Percentiles rank a stretch among this genome's conserved stretches.
Evolutionary conservation across 108 stramenopile species (phyloP).

Genomic region (Mayamaea pseudoterrestris): DNA sequence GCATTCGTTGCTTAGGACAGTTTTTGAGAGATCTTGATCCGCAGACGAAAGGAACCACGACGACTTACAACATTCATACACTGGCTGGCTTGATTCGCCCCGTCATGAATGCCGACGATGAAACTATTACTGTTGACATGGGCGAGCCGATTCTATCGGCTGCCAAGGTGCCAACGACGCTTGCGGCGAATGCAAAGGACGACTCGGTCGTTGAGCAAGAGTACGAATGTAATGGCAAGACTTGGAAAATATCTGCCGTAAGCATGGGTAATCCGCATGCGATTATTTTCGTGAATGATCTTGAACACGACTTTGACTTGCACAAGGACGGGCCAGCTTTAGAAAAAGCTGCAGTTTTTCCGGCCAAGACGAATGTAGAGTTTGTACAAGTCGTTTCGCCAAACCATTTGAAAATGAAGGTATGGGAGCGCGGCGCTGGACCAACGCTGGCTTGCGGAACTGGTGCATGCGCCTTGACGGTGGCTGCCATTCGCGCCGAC

Average conservation of each 20-base stretch:
- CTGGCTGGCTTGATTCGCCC: constrained; percentile 89
- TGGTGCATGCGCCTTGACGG: constrained; percentile 89
- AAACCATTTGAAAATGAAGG: constrained; percentile 89
- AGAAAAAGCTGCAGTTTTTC: constrained; percentile 78
- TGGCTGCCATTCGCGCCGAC: constrained; percentile 84
- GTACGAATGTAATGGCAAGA: constrained; percentile 67
- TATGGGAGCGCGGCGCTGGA: constrained; percentile 96
- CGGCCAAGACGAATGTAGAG: constrained; percentile 92
- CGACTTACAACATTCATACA: constrained; percentile 82
- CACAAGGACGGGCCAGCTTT: constrained; percentile 79
- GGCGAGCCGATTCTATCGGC: constrained; percentile 81
- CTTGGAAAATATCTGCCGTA: constrained; percentile 83
- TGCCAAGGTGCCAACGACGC: constrained; percentile 80
- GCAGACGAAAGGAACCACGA: constrained; percentile 21
- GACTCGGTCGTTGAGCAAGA: constrained; percentile 80
- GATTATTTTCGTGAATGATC: constrained; percentile 86
- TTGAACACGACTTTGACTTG: constrained; percentile 83
- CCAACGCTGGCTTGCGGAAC: constrained; percentile 97
- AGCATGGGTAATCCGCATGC: constrained; percentile 98
- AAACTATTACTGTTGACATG: constrained; percentile 94
- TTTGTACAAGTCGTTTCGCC: constrained; percentile 86
- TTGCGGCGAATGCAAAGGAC: constrained; percentile 63
- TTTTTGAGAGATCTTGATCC: constrained; percentile 87
- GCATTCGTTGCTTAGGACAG: constrained; percentile 92
- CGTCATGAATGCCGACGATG: constrained; percentile 78